These are phyloP conservation scores for Ophiostoma tasmaniense DNA, from an alignment of 2,329 filamentous ascomycete genomes.

Conservation along the genomic window DNA sequence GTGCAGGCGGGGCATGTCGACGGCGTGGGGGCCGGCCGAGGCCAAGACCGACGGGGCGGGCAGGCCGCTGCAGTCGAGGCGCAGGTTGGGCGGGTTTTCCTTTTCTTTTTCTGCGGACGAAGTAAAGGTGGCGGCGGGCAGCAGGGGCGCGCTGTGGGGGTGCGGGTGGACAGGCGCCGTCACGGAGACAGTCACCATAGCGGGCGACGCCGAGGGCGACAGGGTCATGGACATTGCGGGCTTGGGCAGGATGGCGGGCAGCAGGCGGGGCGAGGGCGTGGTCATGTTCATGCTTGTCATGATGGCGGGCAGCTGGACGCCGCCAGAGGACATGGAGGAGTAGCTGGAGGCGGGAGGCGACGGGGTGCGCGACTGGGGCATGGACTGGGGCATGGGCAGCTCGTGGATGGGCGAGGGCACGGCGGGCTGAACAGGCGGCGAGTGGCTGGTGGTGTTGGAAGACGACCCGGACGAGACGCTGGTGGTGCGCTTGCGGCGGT, in stretches of 20 bases:
- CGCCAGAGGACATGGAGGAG: slow-evolving; percentile 24
- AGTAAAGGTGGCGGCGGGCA: slow-evolving; percentile 34
- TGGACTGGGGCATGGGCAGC: slow-evolving; percentile 24
- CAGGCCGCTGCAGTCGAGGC: slow-evolving; percentile 50
- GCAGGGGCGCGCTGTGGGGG: slow-evolving; percentile 33
- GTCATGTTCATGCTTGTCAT: slow-evolving; percentile 24
- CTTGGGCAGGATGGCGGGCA: slow-evolving; percentile 59
- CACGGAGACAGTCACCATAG: not conserved
- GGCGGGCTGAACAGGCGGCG: slow-evolving; percentile 40
- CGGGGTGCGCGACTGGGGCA: not conserved
- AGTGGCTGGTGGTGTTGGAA: slow-evolving; percentile 27
- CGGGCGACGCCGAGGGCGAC: not conserved
- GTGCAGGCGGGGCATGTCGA: slow-evolving; percentile 59
- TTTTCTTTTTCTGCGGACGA: slow-evolving; percentile 19
- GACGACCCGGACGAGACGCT: slow-evolving; percentile 62
- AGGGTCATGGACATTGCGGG: slow-evolving; percentile 33
- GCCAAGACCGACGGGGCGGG: slow-evolving; percentile 25
- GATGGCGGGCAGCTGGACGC: slow-evolving; percentile 48
- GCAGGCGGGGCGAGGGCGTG: slow-evolving; percentile 37
- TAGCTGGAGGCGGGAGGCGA: not conserved
- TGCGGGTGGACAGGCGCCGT: not conserved
- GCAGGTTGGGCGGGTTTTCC: slow-evolving; percentile 34
- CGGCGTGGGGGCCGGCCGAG: slow-evolving; percentile 33
- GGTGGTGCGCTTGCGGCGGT: slow-evolving; percentile 66
- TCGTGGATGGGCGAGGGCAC: slow-evolving; percentile 45